Evolutionary conservation across 176 grass and related monocot genomes (phyloP).

Genomic region (Avena eriantha): DNA sequence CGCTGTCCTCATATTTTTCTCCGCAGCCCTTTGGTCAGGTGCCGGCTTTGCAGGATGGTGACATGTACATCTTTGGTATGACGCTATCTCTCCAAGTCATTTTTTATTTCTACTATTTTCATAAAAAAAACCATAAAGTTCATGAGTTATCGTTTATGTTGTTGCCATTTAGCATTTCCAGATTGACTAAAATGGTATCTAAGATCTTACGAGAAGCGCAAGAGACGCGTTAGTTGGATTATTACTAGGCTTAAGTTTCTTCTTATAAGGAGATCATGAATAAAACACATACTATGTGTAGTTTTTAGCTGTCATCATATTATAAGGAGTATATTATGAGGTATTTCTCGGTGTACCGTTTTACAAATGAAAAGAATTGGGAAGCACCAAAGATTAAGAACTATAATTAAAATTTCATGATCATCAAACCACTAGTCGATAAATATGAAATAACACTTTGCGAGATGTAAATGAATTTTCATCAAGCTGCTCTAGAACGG

Average conservation of each 20-base stretch:
- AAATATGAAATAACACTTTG: background rate
- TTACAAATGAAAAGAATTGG: background rate
- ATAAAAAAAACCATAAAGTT: background rate
- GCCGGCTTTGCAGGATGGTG: conserved; percentile 66
- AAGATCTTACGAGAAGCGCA: background rate
- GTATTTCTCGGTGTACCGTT: background rate
- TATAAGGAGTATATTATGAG: background rate
- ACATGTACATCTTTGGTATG: conserved; percentile 49
- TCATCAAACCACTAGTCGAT: background rate
- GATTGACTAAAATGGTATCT: background rate
- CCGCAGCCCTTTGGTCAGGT: conserved; percentile 66
- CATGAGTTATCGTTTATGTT: background rate
- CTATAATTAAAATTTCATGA: background rate
- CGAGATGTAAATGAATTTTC: background rate
- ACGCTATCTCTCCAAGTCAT: conserved; percentile 7
- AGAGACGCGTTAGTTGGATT: background rate
- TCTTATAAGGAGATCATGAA: background rate
- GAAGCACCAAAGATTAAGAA: background rate
- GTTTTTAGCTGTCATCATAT: background rate
- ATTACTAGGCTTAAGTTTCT: background rate
- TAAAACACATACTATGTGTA: background rate
- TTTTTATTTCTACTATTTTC: background rate
- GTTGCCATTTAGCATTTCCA: background rate
- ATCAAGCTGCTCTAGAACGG: background rate
- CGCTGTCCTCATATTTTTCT: background rate